phyloP scores from a whole-genome alignment of 2,329 filamentous ascomycete genomes.

The Epichloe brachyelytri region DNA sequence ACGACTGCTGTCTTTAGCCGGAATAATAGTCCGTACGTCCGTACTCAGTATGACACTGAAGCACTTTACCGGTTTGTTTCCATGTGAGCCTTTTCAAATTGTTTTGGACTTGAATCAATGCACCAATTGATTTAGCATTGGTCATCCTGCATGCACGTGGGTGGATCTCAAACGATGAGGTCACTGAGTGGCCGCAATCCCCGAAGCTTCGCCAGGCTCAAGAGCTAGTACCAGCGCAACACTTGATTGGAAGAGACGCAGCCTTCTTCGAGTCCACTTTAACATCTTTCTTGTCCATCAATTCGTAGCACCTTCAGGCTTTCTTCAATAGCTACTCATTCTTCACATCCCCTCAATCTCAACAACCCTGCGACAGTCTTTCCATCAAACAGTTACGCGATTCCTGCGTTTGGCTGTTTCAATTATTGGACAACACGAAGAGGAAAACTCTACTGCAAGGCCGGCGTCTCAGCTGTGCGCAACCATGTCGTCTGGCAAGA shows the following conservation, averaged over 20 bases:
- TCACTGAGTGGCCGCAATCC: background rate
- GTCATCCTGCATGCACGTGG: background rate
- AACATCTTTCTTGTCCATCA: background rate
- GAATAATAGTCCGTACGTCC: too few relatives aligned
- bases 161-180: background rate
- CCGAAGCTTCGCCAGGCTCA: too few relatives aligned
- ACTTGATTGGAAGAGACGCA: background rate
- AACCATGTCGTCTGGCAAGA: slow-evolving; percentile 34
- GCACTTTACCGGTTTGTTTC: background rate
- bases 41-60: background rate
- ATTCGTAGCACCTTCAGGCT: background rate
- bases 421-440: background rate
- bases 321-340: background rate
- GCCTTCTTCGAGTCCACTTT: background rate
- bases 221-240: background rate
- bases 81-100: too few relatives aligned
- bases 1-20: too few relatives aligned
- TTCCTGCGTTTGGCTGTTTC: background rate
- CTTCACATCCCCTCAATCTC: background rate
- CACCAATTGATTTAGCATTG: too few relatives aligned
- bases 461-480: background rate
- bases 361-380: background rate
- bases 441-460: background rate
- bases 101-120: too few relatives aligned
- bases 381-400: background rate